A percentile compares a stretch with the other conserved stretches of the same genome.
These are phyloP conservation scores for Cyathus striatus DNA, from an alignment of 768 basidiomycete species.

Conservation along the genomic window DNA sequence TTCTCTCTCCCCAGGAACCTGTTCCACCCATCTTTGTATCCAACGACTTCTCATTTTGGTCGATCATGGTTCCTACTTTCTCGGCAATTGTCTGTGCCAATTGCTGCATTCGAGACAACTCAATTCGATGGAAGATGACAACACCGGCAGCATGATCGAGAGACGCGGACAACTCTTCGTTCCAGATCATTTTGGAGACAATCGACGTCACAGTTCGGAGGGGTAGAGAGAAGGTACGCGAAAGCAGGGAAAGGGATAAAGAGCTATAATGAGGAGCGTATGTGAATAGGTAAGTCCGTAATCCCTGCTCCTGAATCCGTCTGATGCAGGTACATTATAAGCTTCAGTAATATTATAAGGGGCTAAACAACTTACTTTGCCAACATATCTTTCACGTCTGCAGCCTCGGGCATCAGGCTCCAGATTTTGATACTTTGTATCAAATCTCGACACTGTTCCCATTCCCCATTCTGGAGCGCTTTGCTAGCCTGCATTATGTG, in stretches of 20 bases:
- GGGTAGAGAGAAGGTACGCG: conserved; percentile 83
- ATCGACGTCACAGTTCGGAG: conserved; percentile 80
- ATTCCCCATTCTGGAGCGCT: conserved; percentile 93
- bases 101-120: conserved; percentile 83
- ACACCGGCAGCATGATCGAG: conserved; percentile 89
- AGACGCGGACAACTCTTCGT: conserved; percentile 88
- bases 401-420: conserved; percentile 90
- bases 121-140: conserved; percentile 90
- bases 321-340: conserved; percentile 30
- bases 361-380: conserved; percentile 56
- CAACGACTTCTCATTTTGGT: conserved; percentile 87
- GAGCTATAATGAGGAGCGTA: conserved; percentile 92
- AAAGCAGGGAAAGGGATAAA: conserved; percentile 81
- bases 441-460: conserved; percentile 92
- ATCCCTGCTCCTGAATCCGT: conserved; percentile 96
- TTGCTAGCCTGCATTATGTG: conserved; percentile 99
- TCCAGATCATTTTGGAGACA: conserved; percentile 99
- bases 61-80: conserved; percentile 78
- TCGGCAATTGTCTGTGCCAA: conserved; percentile 88
- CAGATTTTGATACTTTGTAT: conserved; percentile 97
- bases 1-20: conserved; percentile 60
- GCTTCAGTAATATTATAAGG: conserved; percentile 7
- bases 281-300: conserved; percentile 97
- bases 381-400: conserved; percentile 90
- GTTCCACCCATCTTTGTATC: conserved; percentile 77